Evolutionary conservation across 2,329 filamentous ascomycete species (phyloP), one percentile per base, ranked within the genome.

Genomic region (Ceratocystiopsis brevicomis): DNA sequence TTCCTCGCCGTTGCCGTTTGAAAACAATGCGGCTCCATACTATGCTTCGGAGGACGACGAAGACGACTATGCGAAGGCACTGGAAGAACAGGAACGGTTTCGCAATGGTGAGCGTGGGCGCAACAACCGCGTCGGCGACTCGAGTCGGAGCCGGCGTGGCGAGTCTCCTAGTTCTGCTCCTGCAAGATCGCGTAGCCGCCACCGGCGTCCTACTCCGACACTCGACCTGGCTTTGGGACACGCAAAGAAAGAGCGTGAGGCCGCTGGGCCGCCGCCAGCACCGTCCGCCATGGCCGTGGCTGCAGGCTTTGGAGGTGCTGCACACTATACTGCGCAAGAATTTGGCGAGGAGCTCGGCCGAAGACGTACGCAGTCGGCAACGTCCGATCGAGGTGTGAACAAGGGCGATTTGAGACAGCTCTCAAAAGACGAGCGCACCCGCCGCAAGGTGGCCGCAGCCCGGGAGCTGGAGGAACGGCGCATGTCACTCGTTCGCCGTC

Each of bases 401-500:
- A 63, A 61, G 15, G 71, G 71, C 4, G 73, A 78, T 47, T 54
- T 76, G 45, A 67, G 62, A 46, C 57, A 64, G 45, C 67, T 69
- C 17, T 41, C 40, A 52, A 76, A 67, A 52, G 68, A 74, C 33
- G 76, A 81, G 47, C 65, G 73, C 39, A 71, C 74, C 47, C 61
- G 69, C 40, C 81, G 78, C 60, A 83, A 79, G 59, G 81, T 85
- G 50, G 66, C 76, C 40, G 81, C 81, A 11, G 85, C 86, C 9
- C 77, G 81, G 40, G 87, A 95, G 59, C 71, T 96, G 1, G 87
- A 95, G 59, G 83, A 90, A 53, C 76, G 88, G 25, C 78, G 88
- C 45, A 75, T 82, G 54, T 95, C 88, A 14, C 67, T 93, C 21
- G 84, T 82, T 17, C 73, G 83, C 44, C 73, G 85, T 41, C 81